Evolutionary conservation across 805 yeast species (phyloP), one percentile per base, ranked within the genome.

Genomic region (Jamesozyma piceae): DNA sequence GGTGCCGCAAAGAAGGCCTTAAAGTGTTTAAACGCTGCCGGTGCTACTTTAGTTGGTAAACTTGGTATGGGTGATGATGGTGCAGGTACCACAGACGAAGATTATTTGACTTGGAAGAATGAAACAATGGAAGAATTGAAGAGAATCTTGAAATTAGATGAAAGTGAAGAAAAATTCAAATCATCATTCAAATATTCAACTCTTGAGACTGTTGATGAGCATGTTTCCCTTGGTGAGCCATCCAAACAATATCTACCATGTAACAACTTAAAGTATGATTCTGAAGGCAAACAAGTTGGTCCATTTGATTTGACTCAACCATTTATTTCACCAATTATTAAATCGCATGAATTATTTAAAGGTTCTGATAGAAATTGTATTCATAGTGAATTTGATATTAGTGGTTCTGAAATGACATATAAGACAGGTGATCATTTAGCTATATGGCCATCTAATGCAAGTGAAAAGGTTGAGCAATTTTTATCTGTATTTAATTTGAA

Each of bases 351-450:
- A 65, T 72, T 92, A 45, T 89, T 89, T 70, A 68, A 69, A 45
- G 66, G 77, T 0, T 49, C 55, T 17, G 68, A 71, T 21, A 80
- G 97, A 68, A 79, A 80, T 51, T 90, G 97, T 67, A 77, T 90
- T 46, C 97, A 90, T 60, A 77, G 82, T 38, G 97, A 92, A 64
- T 79, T 90, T 53, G 97, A 90, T 57, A 66, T 88, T 30, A 72
- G 87, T 1, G 75, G 68, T 24, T 73, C 90, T 3, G 82, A 81
- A 55, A 69, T 92, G 57, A 78, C 81, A 53, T 90, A 90, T 65
- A 71, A 90, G 38, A 90, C 98, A 3, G 98, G 98, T 63, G 98
- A 90, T 62, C 97, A 90, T 65, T 66, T 92, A 48, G 97, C 95
- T 14, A 69, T 92, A 44, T 86, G 96, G 94, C 92, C 97, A 29